Evolutionary conservation across 495 filamentous ascomycete species (phyloP).

Genomic region (Sordaria brevicollis): DNA sequence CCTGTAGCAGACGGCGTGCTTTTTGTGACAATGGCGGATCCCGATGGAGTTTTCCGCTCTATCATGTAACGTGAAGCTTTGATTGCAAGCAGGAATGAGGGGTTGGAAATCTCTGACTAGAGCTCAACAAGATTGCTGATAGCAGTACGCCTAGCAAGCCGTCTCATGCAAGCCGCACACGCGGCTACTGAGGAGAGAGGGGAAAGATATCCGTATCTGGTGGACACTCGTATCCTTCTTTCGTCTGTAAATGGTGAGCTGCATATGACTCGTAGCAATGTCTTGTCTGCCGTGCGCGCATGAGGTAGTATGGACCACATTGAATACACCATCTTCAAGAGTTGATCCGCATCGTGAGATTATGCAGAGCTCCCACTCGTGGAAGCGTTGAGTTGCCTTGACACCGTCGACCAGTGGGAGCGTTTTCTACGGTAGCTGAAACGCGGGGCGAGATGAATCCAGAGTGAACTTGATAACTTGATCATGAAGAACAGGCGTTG

Average conservation of each 20-base stretch:
- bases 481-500: neutral
- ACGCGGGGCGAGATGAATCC: neutral
- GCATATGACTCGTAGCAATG: neutral
- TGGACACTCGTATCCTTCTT: neutral
- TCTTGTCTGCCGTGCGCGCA: neutral
- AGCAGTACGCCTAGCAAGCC: neutral
- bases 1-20: slow-evolving; percentile 7
- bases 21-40: slow-evolving; percentile 8
- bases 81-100: neutral
- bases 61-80: neutral
- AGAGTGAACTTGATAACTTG: neutral
- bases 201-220: neutral
- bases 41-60: slow-evolving; percentile 8
- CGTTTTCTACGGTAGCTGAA: neutral
- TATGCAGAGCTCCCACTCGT: neutral
- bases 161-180: neutral
- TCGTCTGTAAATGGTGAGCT: neutral
- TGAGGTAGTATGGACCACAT: neutral
- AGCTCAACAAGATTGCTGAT: neutral
- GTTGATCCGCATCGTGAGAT: neutral
- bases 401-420: neutral
- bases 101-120: slow-evolving; percentile 3
- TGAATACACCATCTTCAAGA: neutral
- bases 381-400: neutral
- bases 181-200: neutral